Conservation (phyloP, 139 green algal genomes). For the Micractinium sp. region DNA sequence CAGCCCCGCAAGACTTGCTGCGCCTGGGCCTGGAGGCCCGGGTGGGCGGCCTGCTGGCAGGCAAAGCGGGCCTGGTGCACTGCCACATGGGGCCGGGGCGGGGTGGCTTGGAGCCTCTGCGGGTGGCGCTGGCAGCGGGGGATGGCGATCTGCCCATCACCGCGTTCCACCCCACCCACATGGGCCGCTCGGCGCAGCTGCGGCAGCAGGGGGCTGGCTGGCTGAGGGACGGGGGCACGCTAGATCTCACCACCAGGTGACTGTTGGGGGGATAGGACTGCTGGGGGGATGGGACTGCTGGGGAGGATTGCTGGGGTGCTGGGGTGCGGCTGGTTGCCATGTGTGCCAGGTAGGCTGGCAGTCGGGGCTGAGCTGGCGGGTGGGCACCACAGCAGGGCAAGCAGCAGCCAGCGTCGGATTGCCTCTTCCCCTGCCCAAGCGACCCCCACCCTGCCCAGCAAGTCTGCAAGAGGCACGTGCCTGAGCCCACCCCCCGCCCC, state of each 20-base stretch:
- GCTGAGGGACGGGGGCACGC: conserved; percentile 38
- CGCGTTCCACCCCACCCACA: conserved; percentile 54
- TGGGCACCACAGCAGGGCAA: background rate
- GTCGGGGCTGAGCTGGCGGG: too few relatives aligned
- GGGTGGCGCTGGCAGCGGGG: conserved; percentile 21
- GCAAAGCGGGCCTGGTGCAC: conserved; percentile 53
- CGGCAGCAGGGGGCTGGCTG: conserved; percentile 35
- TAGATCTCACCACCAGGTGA: conserved; percentile 49
- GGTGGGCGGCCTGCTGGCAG: conserved; percentile 58
- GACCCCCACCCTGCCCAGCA: too few relatives aligned
- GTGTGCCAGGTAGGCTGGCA: background rate
- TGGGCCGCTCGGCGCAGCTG: conserved; percentile 38
- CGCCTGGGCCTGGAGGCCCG: conserved; percentile 47
- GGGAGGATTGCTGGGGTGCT: too few relatives aligned
- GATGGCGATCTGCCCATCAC: conserved; percentile 42
- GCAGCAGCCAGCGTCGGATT: background rate
- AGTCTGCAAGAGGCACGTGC: background rate
- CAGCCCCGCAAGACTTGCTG: conserved; percentile 34
- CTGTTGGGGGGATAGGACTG: too few relatives aligned
- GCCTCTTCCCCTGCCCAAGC: background rate
- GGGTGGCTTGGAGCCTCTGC: conserved; percentile 34
- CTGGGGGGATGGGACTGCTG: too few relatives aligned
- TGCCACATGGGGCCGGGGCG: conserved; percentile 49
- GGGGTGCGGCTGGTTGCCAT: too few relatives aligned
- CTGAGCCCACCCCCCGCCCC: background rate